Conservation (phyloP, 495 filamentous ascomycete genomes). For the Tuber borchii region DNA sequence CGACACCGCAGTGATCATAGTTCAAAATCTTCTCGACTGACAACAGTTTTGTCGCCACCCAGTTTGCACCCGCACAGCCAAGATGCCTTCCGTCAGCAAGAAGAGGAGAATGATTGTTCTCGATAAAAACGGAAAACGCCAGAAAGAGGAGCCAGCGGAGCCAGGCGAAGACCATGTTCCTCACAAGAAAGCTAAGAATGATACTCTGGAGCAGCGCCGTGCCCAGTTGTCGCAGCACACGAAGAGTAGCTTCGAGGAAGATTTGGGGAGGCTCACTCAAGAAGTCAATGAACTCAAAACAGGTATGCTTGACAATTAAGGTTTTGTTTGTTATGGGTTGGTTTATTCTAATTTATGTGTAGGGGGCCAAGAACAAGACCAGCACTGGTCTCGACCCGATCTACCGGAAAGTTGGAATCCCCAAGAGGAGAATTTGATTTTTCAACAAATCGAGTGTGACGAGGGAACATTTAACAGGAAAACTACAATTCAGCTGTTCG, state of each 20-base stretch:
- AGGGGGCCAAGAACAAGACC: constrained; percentile 83
- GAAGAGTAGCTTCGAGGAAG: constrained; percentile 78
- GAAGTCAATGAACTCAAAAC: constrained; percentile 74
- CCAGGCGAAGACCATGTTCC: background rate
- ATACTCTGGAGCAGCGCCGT: constrained; percentile 49
- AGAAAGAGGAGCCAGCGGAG: constrained; percentile 20
- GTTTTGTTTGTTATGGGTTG: constrained; percentile 8
- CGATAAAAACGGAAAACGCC: constrained; percentile 25
- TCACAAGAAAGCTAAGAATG: constrained; percentile 40
- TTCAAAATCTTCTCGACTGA: background rate
- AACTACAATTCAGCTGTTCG: constrained; percentile 79
- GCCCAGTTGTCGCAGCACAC: constrained; percentile 56
- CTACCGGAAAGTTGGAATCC: constrained; percentile 63
- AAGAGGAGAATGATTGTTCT: constrained; percentile 27
- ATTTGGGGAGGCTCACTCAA: constrained; percentile 88
- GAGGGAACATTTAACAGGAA: constrained; percentile 74
- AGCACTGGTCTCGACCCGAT: constrained; percentile 80
- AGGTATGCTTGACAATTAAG: constrained; percentile 18
- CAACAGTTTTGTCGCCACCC: background rate
- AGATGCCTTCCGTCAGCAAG: constrained; percentile 25
- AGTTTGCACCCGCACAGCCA: background rate
- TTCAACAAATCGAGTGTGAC: constrained; percentile 93
- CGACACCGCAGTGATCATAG: background rate
- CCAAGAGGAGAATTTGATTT: constrained; percentile 64
- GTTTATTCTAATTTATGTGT: constrained; percentile 37